phyloP scores from a whole-genome alignment of 106 monocot species.

The Alisma plantagoaquatica region DNA sequence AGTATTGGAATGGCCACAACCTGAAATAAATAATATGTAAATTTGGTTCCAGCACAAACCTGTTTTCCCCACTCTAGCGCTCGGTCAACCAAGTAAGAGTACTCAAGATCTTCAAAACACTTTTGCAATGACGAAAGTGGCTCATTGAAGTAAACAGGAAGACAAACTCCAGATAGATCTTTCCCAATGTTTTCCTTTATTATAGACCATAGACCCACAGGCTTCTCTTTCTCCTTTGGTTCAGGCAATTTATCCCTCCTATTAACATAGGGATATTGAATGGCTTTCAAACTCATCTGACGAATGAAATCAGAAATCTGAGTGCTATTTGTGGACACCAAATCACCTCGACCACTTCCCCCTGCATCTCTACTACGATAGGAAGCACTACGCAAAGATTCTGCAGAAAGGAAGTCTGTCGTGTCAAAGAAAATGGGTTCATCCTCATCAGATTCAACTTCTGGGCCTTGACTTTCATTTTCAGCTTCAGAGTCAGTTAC shows the following conservation, averaged over 20 bases:
- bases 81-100: constrained; percentile 81
- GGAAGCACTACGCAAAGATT: constrained; percentile 77
- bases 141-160: constrained; percentile 97
- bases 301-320: constrained; percentile 13
- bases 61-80: constrained; percentile 90
- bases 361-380: constrained; percentile 56
- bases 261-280: constrained; percentile 58
- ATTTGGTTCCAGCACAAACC: too few relatives aligned
- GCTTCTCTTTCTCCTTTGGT: constrained; percentile 93
- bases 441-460: constrained; percentile 87
- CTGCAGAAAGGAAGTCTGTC: constrained; percentile 68
- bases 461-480: constrained; percentile 78
- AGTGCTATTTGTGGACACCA: constrained; percentile 11
- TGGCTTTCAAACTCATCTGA: constrained; percentile 11
- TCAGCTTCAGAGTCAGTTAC: constrained; percentile 84
- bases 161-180: constrained; percentile 94
- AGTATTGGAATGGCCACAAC: too few relatives aligned
- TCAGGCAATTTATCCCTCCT: constrained; percentile 79
- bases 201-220: constrained; percentile 93
- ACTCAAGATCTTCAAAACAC: constrained; percentile 95
- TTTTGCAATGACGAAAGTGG: constrained; percentile 93
- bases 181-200: constrained; percentile 98
- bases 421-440: constrained; percentile 84
- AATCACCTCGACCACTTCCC: constrained; percentile 26
- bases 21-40: too few relatives aligned